A percentile compares a stretch with the other conserved stretches of the same genome.
Evolutionary conservation across 2,329 filamentous ascomycete species (phyloP).

Genomic region (Blumeria graminis): DNA sequence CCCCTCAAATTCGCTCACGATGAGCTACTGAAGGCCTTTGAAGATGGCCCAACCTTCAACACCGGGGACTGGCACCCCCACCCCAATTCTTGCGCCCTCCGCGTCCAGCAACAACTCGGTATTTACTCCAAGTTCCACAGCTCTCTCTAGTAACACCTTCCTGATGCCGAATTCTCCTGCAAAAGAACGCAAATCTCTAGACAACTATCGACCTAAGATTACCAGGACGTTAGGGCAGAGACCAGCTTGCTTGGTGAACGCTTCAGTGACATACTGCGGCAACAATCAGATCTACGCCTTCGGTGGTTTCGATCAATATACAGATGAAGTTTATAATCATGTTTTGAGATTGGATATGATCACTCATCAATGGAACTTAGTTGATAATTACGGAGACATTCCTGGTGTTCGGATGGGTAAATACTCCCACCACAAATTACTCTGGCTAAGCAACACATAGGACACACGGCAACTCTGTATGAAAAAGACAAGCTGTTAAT

Average conservation of each 20-base stretch:
- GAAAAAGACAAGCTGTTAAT: slow-evolving; percentile 88
- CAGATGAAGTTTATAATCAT: slow-evolving; percentile 96
- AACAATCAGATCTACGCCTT: slow-evolving; percentile 97
- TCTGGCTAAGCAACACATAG: slow-evolving; percentile 20
- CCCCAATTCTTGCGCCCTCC: slow-evolving; percentile 22
- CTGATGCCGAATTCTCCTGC: slow-evolving; percentile 73
- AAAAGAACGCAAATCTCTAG: slow-evolving; percentile 37
- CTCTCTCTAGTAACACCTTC: slow-evolving; percentile 54
- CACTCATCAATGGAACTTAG: slow-evolving; percentile 77
- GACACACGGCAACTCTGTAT: slow-evolving; percentile 85
- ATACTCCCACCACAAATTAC: slow-evolving; percentile 8
- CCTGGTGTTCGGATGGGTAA: slow-evolving; percentile 89
- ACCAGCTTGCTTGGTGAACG: slow-evolving; percentile 88
- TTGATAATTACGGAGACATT: slow-evolving; percentile 97
- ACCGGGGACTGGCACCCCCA: slow-evolving; percentile 16
- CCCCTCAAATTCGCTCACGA: neutral
- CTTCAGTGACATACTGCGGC: slow-evolving; percentile 94
- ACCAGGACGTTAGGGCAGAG: slow-evolving; percentile 55
- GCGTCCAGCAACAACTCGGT: slow-evolving; percentile 4
- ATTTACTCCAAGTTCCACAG: slow-evolving; percentile 22
- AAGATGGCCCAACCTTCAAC: slow-evolving; percentile 23
- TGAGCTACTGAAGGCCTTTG: slow-evolving; percentile 3
- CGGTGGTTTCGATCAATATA: slow-evolving; percentile 95
- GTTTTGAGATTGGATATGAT: slow-evolving; percentile 71
- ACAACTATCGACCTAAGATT: slow-evolving; percentile 67